Conservation (phyloP, 2,329 filamentous ascomycete genomes). For the Aspergillus phoenicis region DNA sequence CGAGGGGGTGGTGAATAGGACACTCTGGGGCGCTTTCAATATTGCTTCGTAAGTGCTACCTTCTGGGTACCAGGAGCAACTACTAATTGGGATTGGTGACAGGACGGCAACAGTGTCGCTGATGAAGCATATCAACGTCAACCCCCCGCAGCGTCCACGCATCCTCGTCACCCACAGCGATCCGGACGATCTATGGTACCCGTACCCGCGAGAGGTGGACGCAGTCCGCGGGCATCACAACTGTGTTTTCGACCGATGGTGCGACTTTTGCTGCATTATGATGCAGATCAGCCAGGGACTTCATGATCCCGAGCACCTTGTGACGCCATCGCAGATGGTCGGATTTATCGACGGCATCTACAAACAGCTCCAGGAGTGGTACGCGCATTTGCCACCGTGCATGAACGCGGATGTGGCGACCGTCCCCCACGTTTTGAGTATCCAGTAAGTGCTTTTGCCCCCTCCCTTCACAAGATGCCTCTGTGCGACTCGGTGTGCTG, state of each 20-base stretch:
- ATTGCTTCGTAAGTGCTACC: slow-evolving; percentile 18
- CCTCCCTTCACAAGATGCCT: neutral
- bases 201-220: slow-evolving; percentile 26
- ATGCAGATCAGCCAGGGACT: slow-evolving; percentile 24
- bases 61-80: too few species aligned
- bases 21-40: slow-evolving; percentile 25
- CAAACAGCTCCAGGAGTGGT: slow-evolving; percentile 28
- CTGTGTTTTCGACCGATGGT: slow-evolving; percentile 30
- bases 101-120: slow-evolving; percentile 24
- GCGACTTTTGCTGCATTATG: slow-evolving; percentile 25
- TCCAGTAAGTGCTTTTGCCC: slow-evolving; percentile 29
- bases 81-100: neutral
- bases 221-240: slow-evolving; percentile 23
- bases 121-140: slow-evolving; percentile 25
- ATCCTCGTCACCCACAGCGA: slow-evolving; percentile 19
- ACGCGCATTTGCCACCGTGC: slow-evolving; percentile 29
- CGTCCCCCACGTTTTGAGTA: slow-evolving; percentile 29
- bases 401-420: slow-evolving; percentile 23
- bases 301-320: slow-evolving; percentile 19
- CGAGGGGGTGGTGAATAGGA: slow-evolving; percentile 23
- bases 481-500: too few species aligned
- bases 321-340: slow-evolving; percentile 14
- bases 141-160: slow-evolving; percentile 17
- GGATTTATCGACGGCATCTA: slow-evolving; percentile 23
- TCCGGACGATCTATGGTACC: slow-evolving; percentile 23